Evolutionary conservation across 2,329 filamentous ascomycete species (phyloP).

Genomic region (Cytospora piceicola): DNA sequence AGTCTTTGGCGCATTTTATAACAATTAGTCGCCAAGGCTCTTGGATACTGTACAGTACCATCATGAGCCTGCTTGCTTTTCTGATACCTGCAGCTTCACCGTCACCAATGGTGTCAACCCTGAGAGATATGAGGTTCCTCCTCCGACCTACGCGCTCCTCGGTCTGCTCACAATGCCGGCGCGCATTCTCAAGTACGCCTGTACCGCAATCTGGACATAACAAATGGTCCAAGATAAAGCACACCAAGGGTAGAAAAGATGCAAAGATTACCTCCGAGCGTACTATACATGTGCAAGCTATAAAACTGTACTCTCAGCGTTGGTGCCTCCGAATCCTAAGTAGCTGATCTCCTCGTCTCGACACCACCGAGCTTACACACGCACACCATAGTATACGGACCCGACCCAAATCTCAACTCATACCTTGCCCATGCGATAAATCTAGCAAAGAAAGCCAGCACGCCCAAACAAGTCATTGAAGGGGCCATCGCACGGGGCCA

Average conservation of each 20-base stretch:
- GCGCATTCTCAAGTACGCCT: conserved; percentile 52
- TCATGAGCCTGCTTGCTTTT: not conserved
- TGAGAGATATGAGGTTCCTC: conserved; percentile 16
- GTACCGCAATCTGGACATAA: conserved; percentile 71
- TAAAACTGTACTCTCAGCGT: conserved; percentile 78
- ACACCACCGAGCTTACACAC: conserved; percentile 24
- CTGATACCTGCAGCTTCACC: too few species aligned
- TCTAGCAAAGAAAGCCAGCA: conserved; percentile 80
- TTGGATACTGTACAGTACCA: not conserved
- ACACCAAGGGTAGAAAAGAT: conserved; percentile 90
- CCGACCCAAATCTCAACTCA: conserved; percentile 74
- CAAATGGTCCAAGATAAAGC: conserved; percentile 95
- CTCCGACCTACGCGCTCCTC: conserved; percentile 15
- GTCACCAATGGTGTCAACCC: conserved; percentile 22
- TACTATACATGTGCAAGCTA: conserved; percentile 68
- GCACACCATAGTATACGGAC: conserved; percentile 66
- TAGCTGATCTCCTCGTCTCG: not conserved
- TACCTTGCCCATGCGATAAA: conserved; percentile 73
- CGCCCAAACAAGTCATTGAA: conserved; percentile 85
- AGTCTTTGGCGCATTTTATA: conserved; percentile 5
- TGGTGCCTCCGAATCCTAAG: conserved; percentile 36
- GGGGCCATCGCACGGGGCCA: conserved; percentile 86
- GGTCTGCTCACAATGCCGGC: conserved; percentile 54
- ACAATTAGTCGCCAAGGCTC: not conserved
- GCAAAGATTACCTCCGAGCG: conserved; percentile 75